phyloP scores from a whole-genome alignment of 2,329 filamentous ascomycete species.

The Paecilomyces sp. region DNA sequence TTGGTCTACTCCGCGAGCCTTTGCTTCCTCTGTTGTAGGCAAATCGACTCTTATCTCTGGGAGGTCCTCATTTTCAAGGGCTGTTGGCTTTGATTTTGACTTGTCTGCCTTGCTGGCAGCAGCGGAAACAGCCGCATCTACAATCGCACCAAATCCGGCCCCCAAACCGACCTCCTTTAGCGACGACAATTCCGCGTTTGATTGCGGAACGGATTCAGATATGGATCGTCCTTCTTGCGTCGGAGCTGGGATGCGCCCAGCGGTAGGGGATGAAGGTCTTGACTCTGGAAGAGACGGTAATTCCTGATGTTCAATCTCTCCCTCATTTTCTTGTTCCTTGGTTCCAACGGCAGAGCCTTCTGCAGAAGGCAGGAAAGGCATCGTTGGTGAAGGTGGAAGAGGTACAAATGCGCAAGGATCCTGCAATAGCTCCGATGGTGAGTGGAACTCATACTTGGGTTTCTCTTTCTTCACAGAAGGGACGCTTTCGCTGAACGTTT shows the following conservation, averaged over 20 bases:
- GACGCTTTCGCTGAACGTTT: constrained; percentile 33
- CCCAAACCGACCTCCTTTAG: background rate
- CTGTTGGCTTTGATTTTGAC: background rate
- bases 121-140: constrained; percentile 18
- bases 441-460: constrained; percentile 40
- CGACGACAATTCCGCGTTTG: background rate
- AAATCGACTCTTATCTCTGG: background rate
- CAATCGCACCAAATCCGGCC: constrained; percentile 12
- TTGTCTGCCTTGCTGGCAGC: constrained; percentile 3
- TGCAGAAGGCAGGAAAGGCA: constrained; percentile 20
- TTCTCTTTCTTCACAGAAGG: constrained; percentile 28
- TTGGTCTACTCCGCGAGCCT: background rate
- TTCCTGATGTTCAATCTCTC: constrained; percentile 9
- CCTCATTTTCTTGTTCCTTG: constrained; percentile 11
- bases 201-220: background rate
- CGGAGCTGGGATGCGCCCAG: background rate
- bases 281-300: constrained; percentile 11
- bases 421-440: constrained; percentile 38
- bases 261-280: constrained; percentile 12
- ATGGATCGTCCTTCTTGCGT: background rate
- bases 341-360: constrained; percentile 22
- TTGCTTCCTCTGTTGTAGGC: background rate
- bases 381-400: constrained; percentile 14
- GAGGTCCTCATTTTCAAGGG: background rate
- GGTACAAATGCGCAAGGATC: constrained; percentile 23